These are phyloP conservation scores for Arthrobotrys entomopaga DNA, from an alignment of 2,329 filamentous ascomycete species.

Conservation along the genomic window DNA sequence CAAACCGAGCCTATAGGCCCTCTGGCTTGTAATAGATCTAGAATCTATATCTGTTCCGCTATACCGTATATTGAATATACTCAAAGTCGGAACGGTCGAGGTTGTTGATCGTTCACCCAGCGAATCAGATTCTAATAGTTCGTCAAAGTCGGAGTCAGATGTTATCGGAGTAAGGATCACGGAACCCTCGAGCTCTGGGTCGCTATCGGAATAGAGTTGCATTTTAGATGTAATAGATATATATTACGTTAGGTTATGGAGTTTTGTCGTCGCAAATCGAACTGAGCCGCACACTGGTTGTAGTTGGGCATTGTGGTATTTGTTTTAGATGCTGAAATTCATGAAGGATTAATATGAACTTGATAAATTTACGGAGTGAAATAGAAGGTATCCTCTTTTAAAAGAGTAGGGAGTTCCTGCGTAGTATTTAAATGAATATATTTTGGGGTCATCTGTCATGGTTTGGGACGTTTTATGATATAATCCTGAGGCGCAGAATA, in stretches of 20 bases:
- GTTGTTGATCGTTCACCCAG: conserved; percentile 49
- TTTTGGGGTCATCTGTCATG: background rate
- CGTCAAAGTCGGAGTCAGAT: conserved; percentile 50
- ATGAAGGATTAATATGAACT: background rate
- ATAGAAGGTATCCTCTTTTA: background rate
- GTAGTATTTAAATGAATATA: background rate
- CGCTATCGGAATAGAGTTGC: conserved; percentile 33
- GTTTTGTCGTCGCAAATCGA: background rate
- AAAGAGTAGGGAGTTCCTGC: background rate
- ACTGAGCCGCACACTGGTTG: background rate
- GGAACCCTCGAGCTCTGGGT: conserved; percentile 17
- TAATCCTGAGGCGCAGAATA: background rate
- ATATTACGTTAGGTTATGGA: conserved; percentile 16
- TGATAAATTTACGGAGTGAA: background rate
- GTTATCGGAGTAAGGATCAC: conserved; percentile 33
- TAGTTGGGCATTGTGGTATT: background rate
- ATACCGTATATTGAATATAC: conserved; percentile 18
- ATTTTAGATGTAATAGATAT: conserved; percentile 13
- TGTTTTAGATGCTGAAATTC: background rate
- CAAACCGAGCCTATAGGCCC: background rate
- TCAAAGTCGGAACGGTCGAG: conserved; percentile 38
- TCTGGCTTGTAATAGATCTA: background rate
- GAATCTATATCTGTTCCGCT: background rate
- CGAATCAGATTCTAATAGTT: conserved; percentile 46
- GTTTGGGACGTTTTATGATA: background rate